A percentile compares a stretch with the other conserved stretches of the same genome.
These are phyloP conservation scores for Pholiota microspora DNA, from an alignment of 768 basidiomycete species.

Conservation along the genomic window DNA sequence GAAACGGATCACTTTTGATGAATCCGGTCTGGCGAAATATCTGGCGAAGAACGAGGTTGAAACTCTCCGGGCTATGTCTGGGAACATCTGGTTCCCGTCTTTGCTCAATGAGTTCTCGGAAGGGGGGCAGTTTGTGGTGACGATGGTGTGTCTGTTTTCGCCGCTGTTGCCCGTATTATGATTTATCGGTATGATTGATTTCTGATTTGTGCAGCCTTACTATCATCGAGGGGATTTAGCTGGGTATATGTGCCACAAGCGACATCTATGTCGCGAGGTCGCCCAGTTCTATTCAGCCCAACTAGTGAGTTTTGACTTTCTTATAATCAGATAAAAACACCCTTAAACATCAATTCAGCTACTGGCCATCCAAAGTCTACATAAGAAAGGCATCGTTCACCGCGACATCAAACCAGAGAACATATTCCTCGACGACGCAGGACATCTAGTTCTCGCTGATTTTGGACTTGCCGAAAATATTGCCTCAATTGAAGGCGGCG, in stretches of 20 bases:
- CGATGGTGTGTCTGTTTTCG: conserved; percentile 16
- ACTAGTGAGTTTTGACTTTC: conserved; percentile 17
- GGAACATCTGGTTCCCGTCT: conserved; percentile 22
- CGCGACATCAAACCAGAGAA: conserved; percentile 36
- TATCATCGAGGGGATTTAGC: conserved; percentile 25
- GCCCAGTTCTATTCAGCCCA: conserved; percentile 28
- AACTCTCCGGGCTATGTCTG: conserved; percentile 21
- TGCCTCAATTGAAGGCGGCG: conserved; percentile 24
- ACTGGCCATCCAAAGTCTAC: conserved; percentile 29
- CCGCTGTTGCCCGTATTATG: too few species aligned
- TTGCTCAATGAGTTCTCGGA: conserved; percentile 23
- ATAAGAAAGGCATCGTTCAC: conserved; percentile 32
- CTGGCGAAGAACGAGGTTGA: conserved; percentile 23
- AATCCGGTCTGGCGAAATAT: conserved; percentile 23
- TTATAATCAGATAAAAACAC: neutral
- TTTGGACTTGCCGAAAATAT: conserved; percentile 31
- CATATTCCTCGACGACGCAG: conserved; percentile 29
- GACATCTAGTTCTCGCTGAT: conserved; percentile 33
- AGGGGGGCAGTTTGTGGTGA: conserved; percentile 21
- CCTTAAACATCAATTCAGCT: conserved; percentile 17
- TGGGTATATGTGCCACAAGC: conserved; percentile 20
- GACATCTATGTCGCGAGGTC: conserved; percentile 21
- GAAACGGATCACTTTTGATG: conserved; percentile 25
- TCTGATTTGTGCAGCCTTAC: conserved; percentile 16
- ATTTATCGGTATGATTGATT: neutral